These are phyloP conservation scores for Tagetes erecta DNA, from an alignment of 129 eudicot genomes.

Conservation along the genomic window DNA sequence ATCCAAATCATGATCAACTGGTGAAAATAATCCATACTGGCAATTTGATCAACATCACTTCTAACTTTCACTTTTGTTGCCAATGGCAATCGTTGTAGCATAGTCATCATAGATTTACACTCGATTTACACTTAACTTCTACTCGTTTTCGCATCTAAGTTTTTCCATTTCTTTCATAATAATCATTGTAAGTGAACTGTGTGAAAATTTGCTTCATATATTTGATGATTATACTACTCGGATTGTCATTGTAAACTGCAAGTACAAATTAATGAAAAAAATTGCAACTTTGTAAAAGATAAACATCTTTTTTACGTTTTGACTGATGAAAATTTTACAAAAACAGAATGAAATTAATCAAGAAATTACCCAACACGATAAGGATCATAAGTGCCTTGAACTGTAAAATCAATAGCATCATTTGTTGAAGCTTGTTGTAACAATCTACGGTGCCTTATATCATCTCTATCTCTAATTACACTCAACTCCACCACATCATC, in stretches of 20 bases:
- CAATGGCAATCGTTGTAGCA: too few relatives aligned
- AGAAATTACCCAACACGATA: constrained; percentile 76
- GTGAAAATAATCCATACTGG: not conserved
- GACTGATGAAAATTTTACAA: not conserved
- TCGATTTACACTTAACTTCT: too few relatives aligned
- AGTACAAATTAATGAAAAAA: not conserved
- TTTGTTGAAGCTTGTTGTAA: constrained; percentile 40
- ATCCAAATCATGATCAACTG: constrained; percentile 4
- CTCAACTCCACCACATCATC: constrained; percentile 57
- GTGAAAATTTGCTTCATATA: too few relatives aligned
- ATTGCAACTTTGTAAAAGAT: not conserved
- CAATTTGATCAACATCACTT: too few relatives aligned
- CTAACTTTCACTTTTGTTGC: too few relatives aligned
- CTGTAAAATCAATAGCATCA: constrained; percentile 66
- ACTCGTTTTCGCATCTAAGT: too few relatives aligned
- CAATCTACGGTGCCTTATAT: constrained; percentile 58
- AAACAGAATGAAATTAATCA: not conserved
- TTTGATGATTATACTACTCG: too few relatives aligned
- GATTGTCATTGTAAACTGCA: too few relatives aligned
- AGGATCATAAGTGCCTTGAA: constrained; percentile 84
- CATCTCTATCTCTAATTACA: constrained; percentile 66
- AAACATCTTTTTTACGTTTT: not conserved
- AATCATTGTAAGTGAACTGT: too few relatives aligned
- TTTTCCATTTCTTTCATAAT: too few relatives aligned
- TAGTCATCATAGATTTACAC: too few relatives aligned